A percentile compares a stretch with the other conserved stretches of the same genome.
phyloP scores from a whole-genome alignment of 441 rosid genomes.

The Populus tomentosa region DNA sequence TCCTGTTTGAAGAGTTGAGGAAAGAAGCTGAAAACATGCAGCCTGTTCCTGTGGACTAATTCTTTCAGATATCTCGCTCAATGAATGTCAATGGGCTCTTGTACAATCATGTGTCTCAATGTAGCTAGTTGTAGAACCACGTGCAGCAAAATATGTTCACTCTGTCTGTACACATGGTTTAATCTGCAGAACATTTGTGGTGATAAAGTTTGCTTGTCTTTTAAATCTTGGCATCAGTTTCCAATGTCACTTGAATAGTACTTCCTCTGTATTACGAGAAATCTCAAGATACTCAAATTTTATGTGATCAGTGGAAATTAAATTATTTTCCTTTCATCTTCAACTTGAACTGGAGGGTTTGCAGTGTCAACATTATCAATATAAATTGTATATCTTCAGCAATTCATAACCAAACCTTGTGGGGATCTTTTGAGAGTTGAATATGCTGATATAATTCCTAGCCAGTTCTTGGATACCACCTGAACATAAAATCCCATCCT shows the following conservation, averaged over 20 bases:
- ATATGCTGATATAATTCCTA: background rate
- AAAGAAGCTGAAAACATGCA: constrained; percentile 84
- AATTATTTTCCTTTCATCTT: too few relatives aligned
- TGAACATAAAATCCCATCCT: background rate
- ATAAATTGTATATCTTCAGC: background rate
- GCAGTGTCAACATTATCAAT: background rate
- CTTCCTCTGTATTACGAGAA: background rate
- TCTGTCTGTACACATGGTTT: background rate
- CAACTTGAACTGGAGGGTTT: background rate
- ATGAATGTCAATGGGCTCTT: background rate
- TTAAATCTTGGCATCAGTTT: background rate
- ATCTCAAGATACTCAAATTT: background rate
- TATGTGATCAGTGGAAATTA: background rate
- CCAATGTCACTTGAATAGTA: background rate
- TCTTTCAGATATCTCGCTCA: background rate
- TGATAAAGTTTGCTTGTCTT: background rate
- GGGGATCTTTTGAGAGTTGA: background rate
- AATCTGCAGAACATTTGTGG: background rate
- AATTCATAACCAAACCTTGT: background rate
- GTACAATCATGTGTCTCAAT: background rate
- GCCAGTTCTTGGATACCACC: background rate
- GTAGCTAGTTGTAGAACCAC: background rate
- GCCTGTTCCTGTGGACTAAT: constrained; percentile 79
- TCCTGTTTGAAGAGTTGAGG: constrained; percentile 77
- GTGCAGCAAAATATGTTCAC: background rate